Base-by-base conservation (phyloP, 2,329 filamentous ascomycete species). In the Emergomyces pasteurianus region DNA sequence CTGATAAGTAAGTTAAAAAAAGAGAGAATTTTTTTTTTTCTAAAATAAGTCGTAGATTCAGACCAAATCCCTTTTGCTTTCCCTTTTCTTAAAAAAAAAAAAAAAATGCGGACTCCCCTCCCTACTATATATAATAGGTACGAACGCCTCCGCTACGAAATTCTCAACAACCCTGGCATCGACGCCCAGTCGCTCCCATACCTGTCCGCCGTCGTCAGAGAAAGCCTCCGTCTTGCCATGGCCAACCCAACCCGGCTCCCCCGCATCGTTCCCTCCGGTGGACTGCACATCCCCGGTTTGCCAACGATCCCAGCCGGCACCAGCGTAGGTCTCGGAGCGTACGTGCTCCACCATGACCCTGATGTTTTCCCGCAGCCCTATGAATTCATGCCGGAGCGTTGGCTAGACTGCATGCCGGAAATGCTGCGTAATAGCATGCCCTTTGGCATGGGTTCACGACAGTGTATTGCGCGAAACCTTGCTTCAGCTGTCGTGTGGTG, bases 171-270 rank as follows among this genome's bases (percentile, higher is more conserved):
- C 43, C 16, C 47, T 74, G 70, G 42, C 75, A 75, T 71, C 70
- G 60, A 63, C 59, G 16, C 60, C 47, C 68, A 74, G 63, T 69
- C 70, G 6, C 68, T 79, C 3, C 72, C 75, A 0, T 81, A 79
- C 62, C 76, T 83, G 4, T 73, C 76, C 18, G 79, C 73, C 0
- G 78, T 81, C 2, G 67, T 83, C 46, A 77, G 75, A 58, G 81
- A 83, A 73, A 75, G 73, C 1, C 73, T 82, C 0, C 74, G 81
- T 14, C 68, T 83, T 54, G 77, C 75, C 62, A 75, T 80, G 74
- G 78, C 80, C 0, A 82, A 81, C 57, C 79, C 80, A 0, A 79
- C 75, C 10, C 74, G 79, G 1, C 71, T 82, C 6, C 78, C 80
- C 1, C 78, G 79, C 8, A 67, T 77, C 7, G 79, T 82, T 0